Evolutionary conservation across 202 grass and related monocot species (phyloP), one percentile per base, ranked within the genome.

Genomic region (Hordeum pubiflorum): DNA sequence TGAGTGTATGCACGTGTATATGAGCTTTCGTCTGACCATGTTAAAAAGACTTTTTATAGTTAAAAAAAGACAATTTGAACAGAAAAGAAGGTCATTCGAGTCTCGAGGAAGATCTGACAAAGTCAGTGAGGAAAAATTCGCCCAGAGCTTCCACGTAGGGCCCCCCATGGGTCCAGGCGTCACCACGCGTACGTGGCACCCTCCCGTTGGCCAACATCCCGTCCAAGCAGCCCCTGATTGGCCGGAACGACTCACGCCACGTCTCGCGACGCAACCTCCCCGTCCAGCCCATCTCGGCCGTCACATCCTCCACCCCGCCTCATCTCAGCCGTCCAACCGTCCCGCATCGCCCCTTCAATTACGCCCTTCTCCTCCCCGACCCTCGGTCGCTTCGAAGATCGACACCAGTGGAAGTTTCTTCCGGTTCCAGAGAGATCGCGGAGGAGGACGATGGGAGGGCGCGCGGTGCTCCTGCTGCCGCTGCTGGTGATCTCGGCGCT

Each of bases 391-490:
- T 75, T 78, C 59, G 34, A 52, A 62, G 20, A 54, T 54, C 24
- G 24, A 65, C 50, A 54, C 50, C 50, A 54, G 67, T 71, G 80
- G 82, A 34, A 73, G 66, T 70, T 50, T 14, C 11, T 77, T 63
- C 62, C 63, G 9, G 43, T 48, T 63, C 69, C 56, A 43, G 39
- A 50, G 56, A 68, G 75, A 89, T 69, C 79, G 46, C 22, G 38
- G 31, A 63, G 66, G 29, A 69, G 34, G 81, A 84, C 82, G 39
- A 27, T 0, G 80, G 84, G 78, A 58, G 77, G 88, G 60, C 72
- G 81, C 54, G 79, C 22, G 54, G 77, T 92, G 67, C 77, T 92
- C 15, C 73, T 86, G 39, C 74, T 89, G 46, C 76, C 13, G 66
- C 3, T 69, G 65, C 36, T 69, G 36, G 0, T 87, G 41, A 66